Evolutionary conservation across 495 filamentous ascomycete genomes (phyloP), one percentile per base, ranked within the genome.

Genomic region (Neurospora pannonica): DNA sequence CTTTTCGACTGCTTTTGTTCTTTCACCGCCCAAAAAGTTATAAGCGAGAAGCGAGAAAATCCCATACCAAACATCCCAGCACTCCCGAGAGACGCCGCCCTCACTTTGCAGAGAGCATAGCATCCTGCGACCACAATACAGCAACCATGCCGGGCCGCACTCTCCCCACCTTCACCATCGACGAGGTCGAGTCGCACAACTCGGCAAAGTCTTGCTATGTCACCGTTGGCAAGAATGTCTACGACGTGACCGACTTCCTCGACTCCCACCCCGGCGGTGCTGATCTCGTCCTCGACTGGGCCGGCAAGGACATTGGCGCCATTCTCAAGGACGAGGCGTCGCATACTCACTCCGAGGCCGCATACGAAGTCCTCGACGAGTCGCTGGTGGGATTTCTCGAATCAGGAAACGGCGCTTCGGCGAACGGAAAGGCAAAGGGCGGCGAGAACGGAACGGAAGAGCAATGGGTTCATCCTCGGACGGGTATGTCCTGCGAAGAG

Each of bases 181-280:
- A 90, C 74, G 93, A 98, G 80, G 90, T 99, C 76, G 89, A 89
- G 79, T 86, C 90, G 76, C 94, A 95, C 81, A 97, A 94, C 78
- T 91, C 87, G 69, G 82, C 81, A 46, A 90, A 94, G 81, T 97
- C 93, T 31, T 98, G 97, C 87, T 99, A 94, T 86, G 94, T 99
- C 76, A 95, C 93, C 0, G 82, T 97, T 60, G 96, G 94, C 40
- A 87, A 87, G 36, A 95, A 95, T 76, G 96, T 98, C 77, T 98
- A 94, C 88, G 94, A 99, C 87, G 88, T 99, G 74, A 97, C 97
- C 34, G 86, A 90, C 36, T 99, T 99, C 78, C 80, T 98, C 72
- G 87, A 91, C 70, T 89, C 92, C 74, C 97, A 99, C 81, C 97
- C 97, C 40, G 97, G 95, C 75, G 97, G 97, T 72, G 89, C 88